phyloP scores from a whole-genome alignment of 306 rosid species.

The Castanea mollissima region DNA sequence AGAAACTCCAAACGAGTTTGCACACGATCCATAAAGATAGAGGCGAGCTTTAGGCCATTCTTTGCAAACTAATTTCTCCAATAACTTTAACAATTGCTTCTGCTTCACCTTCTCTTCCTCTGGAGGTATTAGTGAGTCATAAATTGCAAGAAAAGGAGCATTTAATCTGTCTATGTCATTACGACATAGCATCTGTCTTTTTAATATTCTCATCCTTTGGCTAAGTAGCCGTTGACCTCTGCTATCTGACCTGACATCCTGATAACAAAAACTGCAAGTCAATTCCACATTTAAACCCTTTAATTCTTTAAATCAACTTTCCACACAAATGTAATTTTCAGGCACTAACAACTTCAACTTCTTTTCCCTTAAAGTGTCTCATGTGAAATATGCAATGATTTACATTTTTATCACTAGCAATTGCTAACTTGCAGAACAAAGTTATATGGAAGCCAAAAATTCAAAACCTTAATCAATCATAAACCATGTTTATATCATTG shows the following conservation, averaged over 20 bases:
- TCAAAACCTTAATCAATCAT: not conserved
- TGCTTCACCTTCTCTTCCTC: constrained; percentile 89
- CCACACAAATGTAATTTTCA: not conserved
- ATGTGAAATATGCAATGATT: not conserved
- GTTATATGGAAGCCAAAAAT: not conserved
- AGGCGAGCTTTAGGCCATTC: constrained; percentile 88
- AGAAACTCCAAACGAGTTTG: constrained; percentile 89
- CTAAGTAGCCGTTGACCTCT: constrained; percentile 65
- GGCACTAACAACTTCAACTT: not conserved
- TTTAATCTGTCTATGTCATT: constrained; percentile 65
- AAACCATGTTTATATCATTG: not conserved
- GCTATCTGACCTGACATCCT: constrained; percentile 80
- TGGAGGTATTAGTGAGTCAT: constrained; percentile 68
- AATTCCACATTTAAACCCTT: constrained; percentile 22
- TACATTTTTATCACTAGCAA: not conserved
- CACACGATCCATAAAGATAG: constrained; percentile 92
- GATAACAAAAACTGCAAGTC: constrained; percentile 29
- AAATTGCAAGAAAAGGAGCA: constrained; percentile 63
- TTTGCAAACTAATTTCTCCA: constrained; percentile 64
- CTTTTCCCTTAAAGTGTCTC: not conserved
- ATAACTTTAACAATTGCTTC: constrained; percentile 53
- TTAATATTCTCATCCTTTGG: constrained; percentile 62
- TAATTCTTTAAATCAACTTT: constrained; percentile 5
- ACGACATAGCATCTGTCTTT: constrained; percentile 60
- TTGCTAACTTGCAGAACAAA: not conserved